These are phyloP conservation scores for Penicillium digitatum DNA, from an alignment of 2,329 filamentous ascomycete species.

Conservation along the genomic window DNA sequence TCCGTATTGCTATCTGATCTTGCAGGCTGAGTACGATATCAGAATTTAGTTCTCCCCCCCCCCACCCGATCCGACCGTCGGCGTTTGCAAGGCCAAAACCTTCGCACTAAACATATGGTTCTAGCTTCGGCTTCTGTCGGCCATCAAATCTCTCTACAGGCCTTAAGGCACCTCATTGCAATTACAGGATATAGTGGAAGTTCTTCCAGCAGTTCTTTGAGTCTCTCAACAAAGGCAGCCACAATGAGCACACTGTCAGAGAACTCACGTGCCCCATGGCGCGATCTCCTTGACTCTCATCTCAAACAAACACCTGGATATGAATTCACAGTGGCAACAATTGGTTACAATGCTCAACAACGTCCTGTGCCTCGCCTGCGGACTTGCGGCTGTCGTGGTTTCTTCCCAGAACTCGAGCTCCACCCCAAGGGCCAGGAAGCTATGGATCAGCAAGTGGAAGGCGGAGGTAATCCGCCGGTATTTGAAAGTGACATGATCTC, in stretches of 20 bases:
- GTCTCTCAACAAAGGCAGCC: neutral
- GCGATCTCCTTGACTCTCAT: slow-evolving; percentile 23
- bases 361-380: slow-evolving; percentile 31
- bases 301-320: slow-evolving; percentile 22
- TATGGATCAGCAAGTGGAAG: slow-evolving; percentile 40
- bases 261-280: slow-evolving; percentile 28
- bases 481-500: slow-evolving; percentile 75
- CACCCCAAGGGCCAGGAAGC: slow-evolving; percentile 72
- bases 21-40: neutral
- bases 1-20: no score
- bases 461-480: slow-evolving; percentile 57
- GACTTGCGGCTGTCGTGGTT: slow-evolving; percentile 81
- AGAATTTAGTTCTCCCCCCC: neutral
- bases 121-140: neutral
- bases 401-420: slow-evolving; percentile 64
- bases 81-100: neutral
- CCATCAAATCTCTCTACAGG: neutral
- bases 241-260: slow-evolving; percentile 11
- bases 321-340: slow-evolving; percentile 30
- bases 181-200: neutral
- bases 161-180: slow-evolving; percentile 1
- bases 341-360: slow-evolving; percentile 16
- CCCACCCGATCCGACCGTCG: neutral
- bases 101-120: neutral
- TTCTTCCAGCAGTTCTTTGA: neutral